Evolutionary conservation across 1,284 basidiomycete species (phyloP).

Genomic region (Sporisorium scitamineum): DNA sequence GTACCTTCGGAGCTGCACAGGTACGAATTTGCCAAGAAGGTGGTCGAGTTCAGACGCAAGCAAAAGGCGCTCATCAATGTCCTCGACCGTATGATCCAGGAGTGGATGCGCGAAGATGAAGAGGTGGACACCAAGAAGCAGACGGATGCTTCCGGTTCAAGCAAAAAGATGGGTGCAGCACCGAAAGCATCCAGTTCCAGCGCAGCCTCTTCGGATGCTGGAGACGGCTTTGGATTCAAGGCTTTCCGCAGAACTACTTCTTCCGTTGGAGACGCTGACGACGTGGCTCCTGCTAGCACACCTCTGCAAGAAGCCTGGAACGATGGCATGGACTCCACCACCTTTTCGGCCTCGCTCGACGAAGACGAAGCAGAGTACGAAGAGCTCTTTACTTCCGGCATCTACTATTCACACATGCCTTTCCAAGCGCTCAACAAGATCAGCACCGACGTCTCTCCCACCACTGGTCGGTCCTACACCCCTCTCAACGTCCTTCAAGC

Average conservation of each 20-base stretch:
- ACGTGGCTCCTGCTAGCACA: constrained; percentile 28
- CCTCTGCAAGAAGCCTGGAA: constrained; percentile 45
- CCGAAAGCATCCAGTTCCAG: constrained; percentile 14
- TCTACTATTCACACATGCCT: constrained; percentile 89
- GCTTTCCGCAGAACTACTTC: constrained; percentile 34
- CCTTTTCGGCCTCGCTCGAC: constrained; percentile 37
- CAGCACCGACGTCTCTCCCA: constrained; percentile 39
- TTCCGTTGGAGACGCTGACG: constrained; percentile 20
- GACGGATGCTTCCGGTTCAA: constrained; percentile 1
- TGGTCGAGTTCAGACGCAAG: constrained; percentile 79
- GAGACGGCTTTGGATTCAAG: constrained; percentile 46
- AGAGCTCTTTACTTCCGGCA: constrained; percentile 81
- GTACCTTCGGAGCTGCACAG: constrained; percentile 82
- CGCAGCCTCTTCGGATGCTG: constrained; percentile 27
- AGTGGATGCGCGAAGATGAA: constrained; percentile 36
- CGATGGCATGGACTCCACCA: constrained; percentile 31
- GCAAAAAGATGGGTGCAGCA: constrained; percentile 21
- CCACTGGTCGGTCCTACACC: constrained; percentile 42
- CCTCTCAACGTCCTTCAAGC: constrained; percentile 56
- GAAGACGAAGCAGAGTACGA: constrained; percentile 62
- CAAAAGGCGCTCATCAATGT: constrained; percentile 64
- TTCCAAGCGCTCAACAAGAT: constrained; percentile 56
- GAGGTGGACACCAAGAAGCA: background rate
- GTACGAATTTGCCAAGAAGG: constrained; percentile 80
- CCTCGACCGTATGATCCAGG: constrained; percentile 40